Percentiles rank a stretch among this genome's conserved stretches.
Evolutionary conservation across 140 eudicot genomes (phyloP).

Genomic region (Oenanthe javanica): DNA sequence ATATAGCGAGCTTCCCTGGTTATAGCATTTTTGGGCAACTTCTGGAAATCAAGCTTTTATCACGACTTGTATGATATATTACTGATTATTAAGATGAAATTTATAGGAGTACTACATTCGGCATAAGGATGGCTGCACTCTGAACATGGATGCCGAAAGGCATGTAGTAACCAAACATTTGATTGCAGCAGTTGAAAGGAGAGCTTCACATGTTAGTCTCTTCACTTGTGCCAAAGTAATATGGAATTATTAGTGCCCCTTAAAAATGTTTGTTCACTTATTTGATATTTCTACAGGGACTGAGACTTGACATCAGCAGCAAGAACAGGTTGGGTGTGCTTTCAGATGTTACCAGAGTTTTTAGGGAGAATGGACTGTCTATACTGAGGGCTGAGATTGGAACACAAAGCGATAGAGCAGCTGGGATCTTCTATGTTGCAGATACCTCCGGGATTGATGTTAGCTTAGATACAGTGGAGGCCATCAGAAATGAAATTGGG

Average conservation of each 20-base stretch:
- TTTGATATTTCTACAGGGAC: conserved; percentile 40
- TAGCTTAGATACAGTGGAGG: conserved; percentile 31
- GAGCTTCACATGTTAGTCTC: conserved; percentile 58
- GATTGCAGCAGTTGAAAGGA: conserved; percentile 76
- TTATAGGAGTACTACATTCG: conserved; percentile 72
- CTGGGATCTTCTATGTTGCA: conserved; percentile 69
- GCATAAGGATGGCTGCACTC: conserved; percentile 52
- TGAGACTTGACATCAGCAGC: conserved; percentile 60
- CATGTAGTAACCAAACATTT: conserved; percentile 48
- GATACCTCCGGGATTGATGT: conserved; percentile 49
- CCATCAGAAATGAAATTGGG: conserved; percentile 41
- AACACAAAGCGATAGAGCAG: conserved; percentile 46
- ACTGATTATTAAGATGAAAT: not conserved
- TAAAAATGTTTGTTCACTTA: not conserved
- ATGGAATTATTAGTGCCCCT: not conserved
- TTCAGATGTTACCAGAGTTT: conserved; percentile 75
- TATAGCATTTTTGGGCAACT: not conserved
- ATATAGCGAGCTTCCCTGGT: not conserved
- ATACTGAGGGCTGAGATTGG: conserved; percentile 65
- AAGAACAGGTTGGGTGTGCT: conserved; percentile 56
- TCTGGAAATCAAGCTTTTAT: not conserved
- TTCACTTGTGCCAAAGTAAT: not conserved
- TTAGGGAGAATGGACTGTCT: conserved; percentile 77
- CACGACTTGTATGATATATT: not conserved
- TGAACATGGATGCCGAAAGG: conserved; percentile 44